Percentiles rank a stretch among this genome's conserved stretches.
phyloP scores from a whole-genome alignment of 345 rosid genomes.

The Aquilaria malaccensis region DNA sequence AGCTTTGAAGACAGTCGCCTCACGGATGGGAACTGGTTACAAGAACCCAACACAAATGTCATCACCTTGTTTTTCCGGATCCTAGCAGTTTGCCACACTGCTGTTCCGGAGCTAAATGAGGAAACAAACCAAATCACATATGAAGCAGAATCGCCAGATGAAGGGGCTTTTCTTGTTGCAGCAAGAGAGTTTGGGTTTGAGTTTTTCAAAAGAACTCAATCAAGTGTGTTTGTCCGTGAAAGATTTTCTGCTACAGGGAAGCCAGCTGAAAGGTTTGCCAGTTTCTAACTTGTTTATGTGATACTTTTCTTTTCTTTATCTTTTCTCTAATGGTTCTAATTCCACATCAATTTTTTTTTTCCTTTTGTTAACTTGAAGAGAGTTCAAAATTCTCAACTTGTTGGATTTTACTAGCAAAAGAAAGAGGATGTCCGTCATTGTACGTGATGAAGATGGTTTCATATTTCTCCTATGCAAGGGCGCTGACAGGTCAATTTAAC shows the following conservation, averaged over 20 bases:
- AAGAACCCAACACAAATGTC: slow-evolving; percentile 30
- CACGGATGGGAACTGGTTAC: slow-evolving; percentile 48
- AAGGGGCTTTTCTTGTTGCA: slow-evolving; percentile 65
- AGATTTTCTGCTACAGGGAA: slow-evolving; percentile 32
- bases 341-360: slow-evolving; percentile 15
- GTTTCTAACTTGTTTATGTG: background rate
- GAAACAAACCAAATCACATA: slow-evolving; percentile 40
- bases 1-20: slow-evolving; percentile 60
- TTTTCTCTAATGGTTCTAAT: slow-evolving; percentile 1
- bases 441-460: slow-evolving; percentile 53
- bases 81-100: slow-evolving; percentile 70
- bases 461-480: slow-evolving; percentile 77
- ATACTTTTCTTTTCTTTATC: background rate
- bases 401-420: slow-evolving; percentile 68
- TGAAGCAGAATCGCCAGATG: slow-evolving; percentile 93
- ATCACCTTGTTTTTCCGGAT: slow-evolving; percentile 60
- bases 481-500: slow-evolving; percentile 59
- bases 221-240: slow-evolving; percentile 46
- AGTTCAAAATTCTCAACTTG: slow-evolving; percentile 58
- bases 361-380: slow-evolving; percentile 22
- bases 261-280: slow-evolving; percentile 42
- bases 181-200: slow-evolving; percentile 71
- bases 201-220: slow-evolving; percentile 58
- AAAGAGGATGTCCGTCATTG: slow-evolving; percentile 82
- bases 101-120: slow-evolving; percentile 51